Percentiles rank a stretch among this genome's conserved stretches.
Conservation (phyloP, 192 early-diverging fungal genomes). For the Pecoramyces ruminantium region DNA sequence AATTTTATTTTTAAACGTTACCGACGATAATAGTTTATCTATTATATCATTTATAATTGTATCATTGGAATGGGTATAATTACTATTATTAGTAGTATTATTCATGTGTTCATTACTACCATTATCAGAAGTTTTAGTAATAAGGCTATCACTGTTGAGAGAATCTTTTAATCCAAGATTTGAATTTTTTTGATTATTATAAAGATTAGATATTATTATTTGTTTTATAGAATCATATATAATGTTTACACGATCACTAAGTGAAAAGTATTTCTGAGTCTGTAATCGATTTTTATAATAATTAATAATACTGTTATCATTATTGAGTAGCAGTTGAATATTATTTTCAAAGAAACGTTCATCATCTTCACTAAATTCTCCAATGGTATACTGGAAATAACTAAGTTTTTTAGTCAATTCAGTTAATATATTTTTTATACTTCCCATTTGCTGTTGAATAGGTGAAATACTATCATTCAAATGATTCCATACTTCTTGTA, state of each 20-base stretch:
- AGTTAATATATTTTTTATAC: background rate
- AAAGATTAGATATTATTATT: background rate
- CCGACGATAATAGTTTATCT: background rate
- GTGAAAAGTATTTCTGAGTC: background rate
- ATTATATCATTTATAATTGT: background rate
- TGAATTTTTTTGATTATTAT: background rate
- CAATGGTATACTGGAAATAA: background rate
- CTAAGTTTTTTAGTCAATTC: background rate
- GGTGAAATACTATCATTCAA: background rate
- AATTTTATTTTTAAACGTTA: background rate
- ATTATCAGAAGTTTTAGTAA: background rate
- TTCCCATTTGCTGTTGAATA: background rate
- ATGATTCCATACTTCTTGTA: background rate
- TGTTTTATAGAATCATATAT: background rate
- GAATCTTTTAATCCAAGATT: background rate
- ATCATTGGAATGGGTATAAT: background rate
- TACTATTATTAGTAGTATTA: no score
- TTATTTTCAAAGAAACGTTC: background rate
- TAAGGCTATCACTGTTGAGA: background rate
- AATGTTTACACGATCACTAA: background rate
- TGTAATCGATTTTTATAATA: background rate
- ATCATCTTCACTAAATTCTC: background rate
- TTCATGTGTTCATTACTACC: no score
- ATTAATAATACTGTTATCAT: background rate
- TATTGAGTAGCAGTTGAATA: background rate